Percentiles rank a stretch among this genome's conserved stretches.
Conservation (phyloP, 306 rosid genomes). For the Crotalaria pallida region DNA sequence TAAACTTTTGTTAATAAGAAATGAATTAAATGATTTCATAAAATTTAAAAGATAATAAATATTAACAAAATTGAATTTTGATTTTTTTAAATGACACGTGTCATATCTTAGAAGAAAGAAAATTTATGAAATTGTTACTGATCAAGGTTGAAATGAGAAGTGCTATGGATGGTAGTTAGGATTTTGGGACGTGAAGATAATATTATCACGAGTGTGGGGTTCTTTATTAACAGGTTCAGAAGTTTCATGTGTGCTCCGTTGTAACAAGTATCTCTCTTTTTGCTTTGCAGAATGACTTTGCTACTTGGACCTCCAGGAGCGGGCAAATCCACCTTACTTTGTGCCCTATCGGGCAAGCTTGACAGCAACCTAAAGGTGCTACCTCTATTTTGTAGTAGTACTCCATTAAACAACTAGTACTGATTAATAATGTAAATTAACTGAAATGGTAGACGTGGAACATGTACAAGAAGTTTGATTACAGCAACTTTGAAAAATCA, state of each 20-base stretch:
- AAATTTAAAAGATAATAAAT: no score
- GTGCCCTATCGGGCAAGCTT: constrained; percentile 82
- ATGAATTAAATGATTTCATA: no score
- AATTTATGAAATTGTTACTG: no score
- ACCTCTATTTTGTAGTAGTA: neutral
- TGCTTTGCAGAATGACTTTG: constrained; percentile 72
- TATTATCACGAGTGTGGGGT: constrained; percentile 15
- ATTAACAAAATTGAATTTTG: no score
- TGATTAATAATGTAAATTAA: no score
- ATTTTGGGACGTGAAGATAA: neutral
- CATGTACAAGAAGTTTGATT: neutral
- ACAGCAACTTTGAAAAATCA: no score
- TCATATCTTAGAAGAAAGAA: no score
- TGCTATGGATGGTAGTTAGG: neutral
- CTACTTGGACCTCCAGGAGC: constrained; percentile 87
- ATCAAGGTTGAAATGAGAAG: neutral
- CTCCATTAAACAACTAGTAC: no score
- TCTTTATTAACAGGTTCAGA: constrained; percentile 17
- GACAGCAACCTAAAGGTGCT: constrained; percentile 53
- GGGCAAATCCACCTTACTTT: constrained; percentile 73
- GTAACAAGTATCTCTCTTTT: neutral
- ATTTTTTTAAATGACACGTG: no score
- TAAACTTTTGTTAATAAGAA: no score
- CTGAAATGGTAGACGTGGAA: neutral
- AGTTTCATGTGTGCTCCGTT: constrained; percentile 32